Evolutionary conservation across 2,329 filamentous ascomycete genomes (phyloP).

Genomic region (Fusarium tricinctum): DNA sequence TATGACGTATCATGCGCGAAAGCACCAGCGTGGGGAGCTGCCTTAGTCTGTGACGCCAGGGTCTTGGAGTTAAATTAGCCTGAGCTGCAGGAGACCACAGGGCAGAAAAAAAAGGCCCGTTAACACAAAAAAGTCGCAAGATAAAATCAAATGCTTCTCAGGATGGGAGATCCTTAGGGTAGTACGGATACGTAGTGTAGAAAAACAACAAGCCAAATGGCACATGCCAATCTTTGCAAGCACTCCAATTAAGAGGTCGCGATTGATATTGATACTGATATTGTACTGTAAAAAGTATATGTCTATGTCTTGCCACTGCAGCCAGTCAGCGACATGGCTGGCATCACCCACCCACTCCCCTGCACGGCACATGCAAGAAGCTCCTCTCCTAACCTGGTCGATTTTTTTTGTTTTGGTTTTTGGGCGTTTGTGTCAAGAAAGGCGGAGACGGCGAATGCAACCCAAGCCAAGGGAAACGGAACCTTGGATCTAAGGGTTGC

Average conservation of each 20-base stretch:
- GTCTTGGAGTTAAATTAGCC: slow-evolving; percentile 17
- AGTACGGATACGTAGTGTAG: neutral
- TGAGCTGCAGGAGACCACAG: slow-evolving; percentile 20
- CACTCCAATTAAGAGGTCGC: slow-evolving; percentile 14
- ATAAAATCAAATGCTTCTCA: neutral
- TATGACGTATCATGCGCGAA: slow-evolving; percentile 31
- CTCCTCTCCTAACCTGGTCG: neutral
- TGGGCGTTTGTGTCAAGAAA: slow-evolving; percentile 30
- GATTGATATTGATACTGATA: slow-evolving; percentile 23
- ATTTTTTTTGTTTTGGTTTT: neutral
- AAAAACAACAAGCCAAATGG: neutral
- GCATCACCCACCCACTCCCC: slow-evolving; percentile 31
- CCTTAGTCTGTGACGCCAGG: slow-evolving; percentile 32
- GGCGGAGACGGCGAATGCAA: slow-evolving; percentile 22
- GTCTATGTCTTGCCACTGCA: slow-evolving; percentile 31
- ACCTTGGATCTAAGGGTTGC: slow-evolving; percentile 36
- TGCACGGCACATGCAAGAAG: slow-evolving; percentile 24
- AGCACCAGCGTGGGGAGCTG: slow-evolving; percentile 15
- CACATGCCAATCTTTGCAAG: neutral
- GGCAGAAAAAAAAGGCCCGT: neutral
- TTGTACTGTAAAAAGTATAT: slow-evolving; percentile 47
- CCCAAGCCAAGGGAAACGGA: slow-evolving; percentile 34
- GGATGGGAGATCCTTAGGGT: neutral
- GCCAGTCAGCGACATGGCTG: slow-evolving; percentile 32
- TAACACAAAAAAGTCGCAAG: neutral